Evolutionary conservation across 73 alveolate species (phyloP), one percentile per base, ranked within the genome.

Genomic region (Loxodes magnus): DNA sequence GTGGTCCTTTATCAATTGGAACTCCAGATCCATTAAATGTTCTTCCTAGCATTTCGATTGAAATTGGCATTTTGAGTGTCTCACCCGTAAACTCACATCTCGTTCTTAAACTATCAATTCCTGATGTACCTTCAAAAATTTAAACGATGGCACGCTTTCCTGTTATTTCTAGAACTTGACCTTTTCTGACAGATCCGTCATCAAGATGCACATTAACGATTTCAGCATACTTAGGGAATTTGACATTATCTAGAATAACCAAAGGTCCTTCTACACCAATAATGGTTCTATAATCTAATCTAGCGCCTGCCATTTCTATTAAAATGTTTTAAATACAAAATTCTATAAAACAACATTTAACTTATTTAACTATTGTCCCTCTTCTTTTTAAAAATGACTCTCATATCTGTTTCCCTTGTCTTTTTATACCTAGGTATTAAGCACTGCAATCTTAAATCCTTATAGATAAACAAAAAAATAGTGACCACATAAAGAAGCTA

Each of bases 1-100:
- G 86, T 58, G 99, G 99, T 51, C 99, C 99, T 57, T 90, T 87
- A 84, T 94, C 99, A 35, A 92, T 94, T 37, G 99, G 99, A 64
- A 78, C 77, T 30, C 99, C 99, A 50, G 99, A 94, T 48, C 99
- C 99, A 68, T 94, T 94, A 90, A 94, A 94, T 29, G 98, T 88
- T 56, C 99, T 74, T 29, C 99, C 99, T 64, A 94, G 86, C 97
- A 94, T 87, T 72, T 94, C 99, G 64, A 87, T 96, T 21, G 96
- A 76, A 74, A 94, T 92, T 20, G 99, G 98, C 98, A 94, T 94
- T 54, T 74, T 58, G 53, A 94, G 74, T 31, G 94, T 95, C 71
- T 93, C 98, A 25, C 97, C 98, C 10, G 97, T 92, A 70, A 31
- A 31, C n/a, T 31, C 41, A 10, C 41, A 31, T 9, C 41, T 9